phyloP scores from a whole-genome alignment of 192 early-diverging fungal genomes.

The Coemansia javaensis region DNA sequence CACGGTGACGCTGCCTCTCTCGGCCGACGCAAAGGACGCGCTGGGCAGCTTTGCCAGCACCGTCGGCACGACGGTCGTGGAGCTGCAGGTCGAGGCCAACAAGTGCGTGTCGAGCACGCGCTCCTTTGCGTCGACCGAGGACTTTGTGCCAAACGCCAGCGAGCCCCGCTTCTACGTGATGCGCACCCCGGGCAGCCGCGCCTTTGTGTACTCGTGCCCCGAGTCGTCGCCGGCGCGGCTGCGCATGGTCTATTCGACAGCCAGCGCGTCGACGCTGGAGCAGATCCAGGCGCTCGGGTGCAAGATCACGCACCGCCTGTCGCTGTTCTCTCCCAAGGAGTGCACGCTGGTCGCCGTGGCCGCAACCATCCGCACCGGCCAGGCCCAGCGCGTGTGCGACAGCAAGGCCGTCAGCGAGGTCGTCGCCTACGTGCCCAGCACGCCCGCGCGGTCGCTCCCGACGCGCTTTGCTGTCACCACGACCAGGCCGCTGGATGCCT shows the following conservation, averaged over 20 bases:
- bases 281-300: constrained; percentile 44
- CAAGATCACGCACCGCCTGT: constrained; percentile 32
- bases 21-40: constrained; percentile 20
- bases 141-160: constrained; percentile 25
- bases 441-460: constrained; percentile 37
- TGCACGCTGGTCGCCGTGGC: constrained; percentile 44
- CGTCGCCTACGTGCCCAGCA: constrained; percentile 38
- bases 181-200: constrained; percentile 37
- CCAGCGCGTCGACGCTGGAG: constrained; percentile 23
- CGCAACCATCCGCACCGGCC: constrained; percentile 36
- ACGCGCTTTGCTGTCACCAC: constrained; percentile 31
- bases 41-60: constrained; percentile 24
- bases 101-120: constrained; percentile 17
- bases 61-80: constrained; percentile 36
- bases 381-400: constrained; percentile 37
- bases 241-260: constrained; percentile 53
- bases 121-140: constrained; percentile 32
- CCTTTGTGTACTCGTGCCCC: constrained; percentile 51
- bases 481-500: constrained; percentile 31
- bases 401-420: constrained; percentile 34
- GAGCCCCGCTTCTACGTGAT: constrained; percentile 52
- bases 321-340: constrained; percentile 39
- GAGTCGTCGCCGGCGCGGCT: constrained; percentile 40
- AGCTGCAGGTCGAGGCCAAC: constrained; percentile 37
- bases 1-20: constrained; percentile 43